Base-by-base conservation (phyloP, 2,329 filamentous ascomycete genomes). In the Trichophaea hybrida region DNA sequence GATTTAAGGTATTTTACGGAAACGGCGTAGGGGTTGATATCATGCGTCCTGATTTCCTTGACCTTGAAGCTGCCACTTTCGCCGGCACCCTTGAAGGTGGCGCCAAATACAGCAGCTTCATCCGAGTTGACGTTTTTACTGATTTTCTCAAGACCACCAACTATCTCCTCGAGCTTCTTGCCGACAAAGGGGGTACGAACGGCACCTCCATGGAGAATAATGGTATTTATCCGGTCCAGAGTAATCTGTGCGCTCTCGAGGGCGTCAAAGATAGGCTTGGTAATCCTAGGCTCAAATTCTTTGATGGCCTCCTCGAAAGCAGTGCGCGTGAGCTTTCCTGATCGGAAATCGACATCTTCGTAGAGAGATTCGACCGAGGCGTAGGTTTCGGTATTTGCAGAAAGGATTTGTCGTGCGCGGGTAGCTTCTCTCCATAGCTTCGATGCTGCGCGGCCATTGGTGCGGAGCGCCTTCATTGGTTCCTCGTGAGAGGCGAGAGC, bases 111-210 rank as follows among this genome's bases (percentile, higher is more conserved):
- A 55, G 93, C 93, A 31, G 93, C 86, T 74, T 98, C 93, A 69
- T 98, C 93, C 8, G 91, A 86, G 74, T 98, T 98, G 70, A 98
- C 93, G 68, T 94, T 98, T 69, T 84, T 86, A 65, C 89, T 85
- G 61, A 98, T 78, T 76, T 94, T 96, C 55, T 85, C 82, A 6
- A 82, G 73, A 15, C 78, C 80, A 40, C 87, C 86, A 55, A 83
- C 80, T 48, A 86, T 73, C 63, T 82, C 80, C 74, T 96, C 89
- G 13, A 98, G 81, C 68, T 85, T 80, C 73, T 84, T 91, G 72
- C 97, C 91, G 8, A 98, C 88, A 68, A 97, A 96, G 0, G 93
- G 93, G 6, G 91, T 97, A 62, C 93, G 83, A 50, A 88, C 84
- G 49, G 84, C 85, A 67, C 93, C 93, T 66, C 93, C 93, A 69